Evolutionary conservation across 495 filamentous ascomycete genomes (phyloP), one percentile per base, ranked within the genome.

Genomic region (Penicillium nucicola): DNA sequence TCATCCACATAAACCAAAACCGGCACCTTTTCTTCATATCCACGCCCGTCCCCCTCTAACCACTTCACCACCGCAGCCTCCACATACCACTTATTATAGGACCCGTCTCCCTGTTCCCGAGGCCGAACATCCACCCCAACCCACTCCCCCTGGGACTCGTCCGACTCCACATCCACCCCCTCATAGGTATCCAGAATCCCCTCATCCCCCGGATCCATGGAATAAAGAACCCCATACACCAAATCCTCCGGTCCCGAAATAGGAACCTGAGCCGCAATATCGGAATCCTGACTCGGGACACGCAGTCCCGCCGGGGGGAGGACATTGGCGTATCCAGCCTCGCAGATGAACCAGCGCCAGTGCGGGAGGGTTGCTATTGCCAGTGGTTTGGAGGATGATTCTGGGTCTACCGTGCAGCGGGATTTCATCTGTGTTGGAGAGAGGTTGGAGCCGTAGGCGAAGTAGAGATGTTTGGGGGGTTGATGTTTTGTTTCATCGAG

Each of bases 381-480:
- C 1, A 73, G 56, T 0, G 77, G 77, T 11, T 56, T 78, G 5
- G 77, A 78, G 50, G 73, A 80, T 5, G 74, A 14, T 28, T 28
- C 25, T 0, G 73, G 70, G 46, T 78, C 77, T 3, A 70, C 58
- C 2, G 74, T 77, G 58, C 86, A 90, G 53, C 87, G 83, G 18
- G 61, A 46, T 9, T 34, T 45, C 87, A 90, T 90, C 63, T 90
- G 86, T 5, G 74, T 64, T 17, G 75, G 69, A 58, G 82, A 87
- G 50, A 90, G 76, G 60, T 90, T 90, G 49, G 77, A 83, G 58
- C 86, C 87, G 66, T 88, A 89, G 61, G 79, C 87, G 60, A 89
- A 88, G 70, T 90, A 88, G 58, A 84, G 62, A 33, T 65, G 48
- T 50, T 46, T 58, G 30, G 38, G 41, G 22, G 45, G 48, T 33